A percentile compares a stretch with the other conserved stretches of the same genome.
Evolutionary conservation across 768 basidiomycete species (phyloP).

Genomic region (Filobasidium floriforme): DNA sequence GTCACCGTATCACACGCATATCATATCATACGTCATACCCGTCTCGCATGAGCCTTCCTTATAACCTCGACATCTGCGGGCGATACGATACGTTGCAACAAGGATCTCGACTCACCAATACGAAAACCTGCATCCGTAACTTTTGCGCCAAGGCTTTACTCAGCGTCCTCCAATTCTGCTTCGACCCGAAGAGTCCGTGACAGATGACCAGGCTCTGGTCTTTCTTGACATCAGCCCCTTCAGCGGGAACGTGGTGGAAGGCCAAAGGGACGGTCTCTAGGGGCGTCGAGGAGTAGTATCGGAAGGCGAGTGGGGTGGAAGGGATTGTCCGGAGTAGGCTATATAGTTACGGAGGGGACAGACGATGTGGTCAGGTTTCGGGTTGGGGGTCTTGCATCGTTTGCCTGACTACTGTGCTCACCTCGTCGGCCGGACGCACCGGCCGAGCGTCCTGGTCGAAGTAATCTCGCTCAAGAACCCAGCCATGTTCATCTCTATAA

Average conservation of each 20-base stretch:
- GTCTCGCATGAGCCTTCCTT: background rate
- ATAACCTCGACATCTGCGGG: background rate
- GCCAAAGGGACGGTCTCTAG: background rate
- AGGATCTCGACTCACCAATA: slow-evolving; percentile 52
- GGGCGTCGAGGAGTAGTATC: background rate
- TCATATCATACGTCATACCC: background rate
- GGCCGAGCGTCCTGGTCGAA: background rate
- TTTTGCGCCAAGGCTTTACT: slow-evolving; percentile 65
- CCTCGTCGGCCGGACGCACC: background rate
- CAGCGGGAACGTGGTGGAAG: slow-evolving; percentile 1
- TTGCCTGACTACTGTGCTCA: background rate
- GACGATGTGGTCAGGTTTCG: too few species aligned
- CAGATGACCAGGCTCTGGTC: slow-evolving; percentile 34
- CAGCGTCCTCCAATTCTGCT: slow-evolving; percentile 80
- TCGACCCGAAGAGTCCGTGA: slow-evolving; percentile 56
- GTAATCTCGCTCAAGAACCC: background rate
- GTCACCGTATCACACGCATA: slow-evolving; percentile 13
- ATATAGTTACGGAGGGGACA: too few species aligned
- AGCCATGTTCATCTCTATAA: too few species aligned
- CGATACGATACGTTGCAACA: background rate
- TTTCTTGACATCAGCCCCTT: background rate
- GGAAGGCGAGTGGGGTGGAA: background rate
- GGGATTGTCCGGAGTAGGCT: background rate
- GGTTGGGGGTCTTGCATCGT: too few species aligned
- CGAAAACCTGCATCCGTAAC: slow-evolving; percentile 62